Conservation (phyloP, 495 filamentous ascomycete genomes). For the Parmelia sp. region DNA sequence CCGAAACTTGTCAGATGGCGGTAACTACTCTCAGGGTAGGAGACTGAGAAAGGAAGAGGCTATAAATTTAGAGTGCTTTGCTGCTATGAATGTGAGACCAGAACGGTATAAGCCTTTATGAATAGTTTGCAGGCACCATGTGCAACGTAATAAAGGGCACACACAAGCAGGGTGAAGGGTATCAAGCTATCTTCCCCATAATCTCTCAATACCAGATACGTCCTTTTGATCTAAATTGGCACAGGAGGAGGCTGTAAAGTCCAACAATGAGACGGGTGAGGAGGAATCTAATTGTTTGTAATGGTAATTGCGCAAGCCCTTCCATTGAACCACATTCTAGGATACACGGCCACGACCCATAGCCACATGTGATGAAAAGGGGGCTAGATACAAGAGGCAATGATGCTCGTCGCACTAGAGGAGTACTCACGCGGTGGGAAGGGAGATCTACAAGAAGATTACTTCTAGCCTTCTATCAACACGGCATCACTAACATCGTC, state of each 20-base stretch:
- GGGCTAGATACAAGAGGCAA: constrained; percentile 2
- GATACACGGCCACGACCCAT: not conserved
- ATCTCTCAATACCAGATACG: not conserved
- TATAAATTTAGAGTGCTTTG: not conserved
- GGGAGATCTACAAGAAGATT: constrained; percentile 1
- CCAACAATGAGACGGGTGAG: not conserved
- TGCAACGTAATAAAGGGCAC: not conserved
- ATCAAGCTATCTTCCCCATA: not conserved
- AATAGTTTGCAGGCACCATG: not conserved
- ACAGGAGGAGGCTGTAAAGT: not conserved
- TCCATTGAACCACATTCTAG: not conserved
- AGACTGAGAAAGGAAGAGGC: not conserved
- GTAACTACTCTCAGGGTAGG: too few species aligned
- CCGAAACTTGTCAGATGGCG: too few species aligned
- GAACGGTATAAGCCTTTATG: not conserved
- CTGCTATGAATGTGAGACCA: not conserved
- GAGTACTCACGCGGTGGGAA: not conserved
- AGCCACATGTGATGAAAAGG: not conserved
- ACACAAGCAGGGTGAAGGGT: not conserved
- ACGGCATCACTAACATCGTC: not conserved
- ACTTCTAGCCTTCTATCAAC: not conserved
- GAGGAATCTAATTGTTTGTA: not conserved
- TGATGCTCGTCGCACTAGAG: constrained; percentile 2
- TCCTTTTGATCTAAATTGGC: not conserved
- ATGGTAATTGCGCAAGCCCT: not conserved